These are phyloP conservation scores for Strobilomyces echinocephalus DNA, from an alignment of 768 basidiomycete genomes.

Conservation along the genomic window DNA sequence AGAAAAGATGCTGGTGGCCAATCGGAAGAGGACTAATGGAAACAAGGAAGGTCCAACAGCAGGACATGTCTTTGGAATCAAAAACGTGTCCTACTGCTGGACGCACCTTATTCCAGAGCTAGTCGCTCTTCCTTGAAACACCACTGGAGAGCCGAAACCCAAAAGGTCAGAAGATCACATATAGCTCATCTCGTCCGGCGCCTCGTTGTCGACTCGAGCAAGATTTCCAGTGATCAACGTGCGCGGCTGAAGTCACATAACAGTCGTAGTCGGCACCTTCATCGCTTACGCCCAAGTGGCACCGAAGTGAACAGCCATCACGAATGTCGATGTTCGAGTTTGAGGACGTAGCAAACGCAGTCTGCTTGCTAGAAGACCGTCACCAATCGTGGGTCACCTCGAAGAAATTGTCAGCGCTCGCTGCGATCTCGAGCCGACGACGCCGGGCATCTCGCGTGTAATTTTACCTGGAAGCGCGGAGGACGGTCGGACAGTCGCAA, in stretches of 20 bases:
- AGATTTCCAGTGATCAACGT: background rate
- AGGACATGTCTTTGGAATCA: conserved; percentile 9
- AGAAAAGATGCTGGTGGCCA: too few species aligned
- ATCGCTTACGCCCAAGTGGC: background rate
- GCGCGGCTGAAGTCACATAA: background rate
- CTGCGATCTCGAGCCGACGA: too few species aligned
- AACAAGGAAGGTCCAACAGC: conserved; percentile 13
- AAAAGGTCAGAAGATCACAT: background rate
- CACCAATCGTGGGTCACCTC: too few species aligned
- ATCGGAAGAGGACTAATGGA: background rate
- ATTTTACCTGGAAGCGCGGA: background rate
- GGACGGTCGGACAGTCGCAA: background rate
- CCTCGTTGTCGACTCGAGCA: background rate
- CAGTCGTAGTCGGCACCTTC: background rate
- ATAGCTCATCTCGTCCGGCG: background rate
- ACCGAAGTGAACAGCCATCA: background rate
- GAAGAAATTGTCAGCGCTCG: too few species aligned
- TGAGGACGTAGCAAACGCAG: too few species aligned
- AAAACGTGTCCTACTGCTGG: conserved; percentile 13
- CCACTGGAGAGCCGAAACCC: background rate
- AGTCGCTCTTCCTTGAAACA: background rate
- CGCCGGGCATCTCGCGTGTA: too few species aligned
- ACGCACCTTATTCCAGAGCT: conserved; percentile 19
- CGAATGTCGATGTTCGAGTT: background rate
- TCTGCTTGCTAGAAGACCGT: too few species aligned